phyloP scores from a whole-genome alignment of 2,329 filamentous ascomycete genomes.

The Thelonectria olida region DNA sequence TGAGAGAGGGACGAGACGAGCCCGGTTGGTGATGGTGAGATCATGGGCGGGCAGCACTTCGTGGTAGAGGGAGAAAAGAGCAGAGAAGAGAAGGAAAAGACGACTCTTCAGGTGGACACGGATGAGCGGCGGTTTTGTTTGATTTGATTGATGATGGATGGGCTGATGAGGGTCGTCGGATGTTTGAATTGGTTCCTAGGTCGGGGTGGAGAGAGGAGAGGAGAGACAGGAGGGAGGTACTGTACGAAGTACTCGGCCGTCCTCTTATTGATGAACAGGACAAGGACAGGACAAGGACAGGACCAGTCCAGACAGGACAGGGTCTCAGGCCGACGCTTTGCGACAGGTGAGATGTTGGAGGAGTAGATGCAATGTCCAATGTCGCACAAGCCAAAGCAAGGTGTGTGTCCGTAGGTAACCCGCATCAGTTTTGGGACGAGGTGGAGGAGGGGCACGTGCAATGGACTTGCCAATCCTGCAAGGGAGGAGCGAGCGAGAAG shows the following conservation, averaged over 20 bases:
- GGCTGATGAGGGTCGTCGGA: conserved; percentile 1
- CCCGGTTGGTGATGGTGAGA: neutral
- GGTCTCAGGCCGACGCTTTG: conserved; percentile 12
- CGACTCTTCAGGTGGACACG: neutral
- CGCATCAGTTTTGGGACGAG: neutral
- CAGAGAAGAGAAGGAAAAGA: neutral
- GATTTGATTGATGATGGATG: neutral
- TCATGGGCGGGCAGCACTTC: neutral
- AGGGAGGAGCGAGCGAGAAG: neutral
- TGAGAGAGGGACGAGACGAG: neutral
- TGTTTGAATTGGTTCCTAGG: neutral
- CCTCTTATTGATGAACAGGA: too few relatives aligned
- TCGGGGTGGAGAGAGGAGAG: neutral
- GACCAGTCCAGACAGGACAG: neutral
- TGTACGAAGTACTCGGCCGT: neutral
- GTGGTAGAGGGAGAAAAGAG: neutral
- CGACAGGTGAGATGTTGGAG: conserved; percentile 10
- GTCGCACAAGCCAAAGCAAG: conserved; percentile 10
- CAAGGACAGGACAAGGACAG: too few relatives aligned
- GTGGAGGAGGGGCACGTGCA: conserved; percentile 15
- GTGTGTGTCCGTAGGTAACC: neutral
- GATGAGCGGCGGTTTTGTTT: neutral
- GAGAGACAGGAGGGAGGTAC: neutral
- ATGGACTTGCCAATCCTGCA: conserved; percentile 8
- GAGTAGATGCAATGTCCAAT: neutral